Base-by-base conservation (phyloP, 805 yeast genomes). In the Kuraishia cidri region DNA sequence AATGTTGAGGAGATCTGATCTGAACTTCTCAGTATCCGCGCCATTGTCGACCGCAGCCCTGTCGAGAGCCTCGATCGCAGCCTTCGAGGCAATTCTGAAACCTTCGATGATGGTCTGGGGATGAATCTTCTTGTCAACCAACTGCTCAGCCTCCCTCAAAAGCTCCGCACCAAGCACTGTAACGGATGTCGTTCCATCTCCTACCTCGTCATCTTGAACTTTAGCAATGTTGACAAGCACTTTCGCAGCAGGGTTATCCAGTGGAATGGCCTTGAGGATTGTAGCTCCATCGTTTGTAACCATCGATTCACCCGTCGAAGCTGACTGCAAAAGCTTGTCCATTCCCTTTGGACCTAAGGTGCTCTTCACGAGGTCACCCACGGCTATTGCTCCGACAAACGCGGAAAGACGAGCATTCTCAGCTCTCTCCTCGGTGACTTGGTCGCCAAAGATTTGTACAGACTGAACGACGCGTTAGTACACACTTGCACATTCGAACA, bases 221-320 rank as follows among this genome's bases (percentile, higher is more conserved):
- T 92, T 80, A 31, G 96, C 81, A 36, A 92, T 82, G 54, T 94
- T 94, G 21, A 94, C 98, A 43, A 92, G 66, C 35, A 90, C 90
- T 48, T 85, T 85, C 16, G 98, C 99, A 11, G 97, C 97, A 7
- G 97, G 97, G 48, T 92, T 90, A 53, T 88, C 96, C 44, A 92
- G 74, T 11, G 97, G 97, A 47, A 92, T 90, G 2, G 94, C 72
- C 50, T 88, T 87, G 43, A 92, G 64, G 42, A 92, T 92, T 3
- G 99, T 92, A 32, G 98, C 98, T 40, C 99, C 99, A 63, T 92
- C 99, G 56, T 92, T 92, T 31, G 99, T 92, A 24, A 92, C 88
- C 50, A 88, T 51, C 3, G 92, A 69, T 35, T 67, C 68, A 30
- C 84, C 85, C 27, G 92, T 74, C 4, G 87, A 70, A 13, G 95